Evolutionary conservation across 2,329 filamentous ascomycete genomes (phyloP).

Genomic region (Trichoderma sp.): DNA sequence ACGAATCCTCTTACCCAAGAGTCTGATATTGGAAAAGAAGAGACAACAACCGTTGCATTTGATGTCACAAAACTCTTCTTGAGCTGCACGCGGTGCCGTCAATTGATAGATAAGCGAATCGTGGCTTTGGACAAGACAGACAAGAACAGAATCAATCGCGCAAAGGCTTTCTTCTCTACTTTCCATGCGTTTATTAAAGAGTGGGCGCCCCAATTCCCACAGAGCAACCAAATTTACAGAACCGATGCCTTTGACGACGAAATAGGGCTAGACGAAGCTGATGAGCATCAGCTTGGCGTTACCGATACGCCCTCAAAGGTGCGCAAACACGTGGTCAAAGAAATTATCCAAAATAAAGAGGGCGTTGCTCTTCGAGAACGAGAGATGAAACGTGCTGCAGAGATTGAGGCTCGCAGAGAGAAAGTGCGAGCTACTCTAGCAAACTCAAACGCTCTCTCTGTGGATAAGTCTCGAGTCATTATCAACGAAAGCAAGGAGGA

Average conservation of each 20-base stretch:
- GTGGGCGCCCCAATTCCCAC: slow-evolving; percentile 31
- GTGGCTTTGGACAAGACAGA: slow-evolving; percentile 24
- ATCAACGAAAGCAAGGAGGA: slow-evolving; percentile 66
- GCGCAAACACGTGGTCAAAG: slow-evolving; percentile 28
- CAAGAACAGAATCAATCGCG: slow-evolving; percentile 21
- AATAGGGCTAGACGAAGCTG: slow-evolving; percentile 21
- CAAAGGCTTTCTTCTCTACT: slow-evolving; percentile 22
- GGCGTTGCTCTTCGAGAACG: slow-evolving; percentile 54
- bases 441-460: slow-evolving; percentile 41
- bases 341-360: slow-evolving; percentile 38
- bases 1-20: not conserved
- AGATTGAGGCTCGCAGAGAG: slow-evolving; percentile 53
- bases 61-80: slow-evolving; percentile 35
- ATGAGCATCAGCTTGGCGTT: slow-evolving; percentile 8
- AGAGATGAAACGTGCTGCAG: slow-evolving; percentile 51
- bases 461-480: slow-evolving; percentile 52
- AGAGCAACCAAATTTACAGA: slow-evolving; percentile 35
- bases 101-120: slow-evolving; percentile 26
- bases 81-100: slow-evolving; percentile 30
- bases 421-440: slow-evolving; percentile 48
- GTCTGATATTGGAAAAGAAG: slow-evolving; percentile 13
- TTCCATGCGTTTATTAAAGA: slow-evolving; percentile 32
- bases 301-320: slow-evolving; percentile 18
- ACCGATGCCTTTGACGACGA: slow-evolving; percentile 27
- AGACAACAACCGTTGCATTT: slow-evolving; percentile 27